Base-by-base conservation (phyloP, 2,329 filamentous ascomycete genomes). In the Leptodontidium sp. region DNA sequence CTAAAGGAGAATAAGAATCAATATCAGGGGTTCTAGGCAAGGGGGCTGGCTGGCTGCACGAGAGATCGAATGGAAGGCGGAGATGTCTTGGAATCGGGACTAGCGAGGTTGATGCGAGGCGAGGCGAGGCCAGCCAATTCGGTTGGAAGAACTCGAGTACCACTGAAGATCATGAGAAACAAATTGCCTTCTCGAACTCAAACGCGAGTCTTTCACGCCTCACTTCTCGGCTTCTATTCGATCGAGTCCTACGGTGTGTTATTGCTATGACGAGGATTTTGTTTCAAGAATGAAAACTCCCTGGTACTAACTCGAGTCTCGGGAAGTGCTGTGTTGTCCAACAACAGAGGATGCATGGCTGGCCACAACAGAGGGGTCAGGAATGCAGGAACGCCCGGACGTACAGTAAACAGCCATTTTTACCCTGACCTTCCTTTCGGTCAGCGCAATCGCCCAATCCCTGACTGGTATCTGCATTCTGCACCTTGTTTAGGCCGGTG, bases 331-430 rank as follows among this genome's bases (percentile, higher is more conserved):
- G 29, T 40, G 24, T 1, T 4, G 24, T 35, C 26, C 26, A 55
- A 35, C 26, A 59, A 45, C 43, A 43, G 11, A 43, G 38, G 38
- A 3, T 32, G 29, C 4, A 32, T 4, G 29, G 29, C 29, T 32
- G 29, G 29, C 6, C 29, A 32, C 29, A 6, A 32, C 29, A 32
- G 29, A 35, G 12, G 35, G 21, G 11, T 17, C 57, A 59, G n/a
- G 38, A 26, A 59, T 43, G 57, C 57, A 59, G 57, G 57, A 59
- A 59, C 57, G 21, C 38, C 57, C 11, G 38, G 38, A 59, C 45
- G 38, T 26, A 40, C 5, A 8, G 38, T 9, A 40, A 40, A 40
- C 38, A 40, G 38, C 38, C 21, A 21, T 9, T 40, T 8, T 40
- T 40, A 11, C 38, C 21, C 21, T 21, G 21, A 21, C 21, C 9